Evolutionary conservation across 176 grass and related monocot genomes (phyloP), one percentile per base, ranked within the genome.

Genomic region (Cenchrus americanus): DNA sequence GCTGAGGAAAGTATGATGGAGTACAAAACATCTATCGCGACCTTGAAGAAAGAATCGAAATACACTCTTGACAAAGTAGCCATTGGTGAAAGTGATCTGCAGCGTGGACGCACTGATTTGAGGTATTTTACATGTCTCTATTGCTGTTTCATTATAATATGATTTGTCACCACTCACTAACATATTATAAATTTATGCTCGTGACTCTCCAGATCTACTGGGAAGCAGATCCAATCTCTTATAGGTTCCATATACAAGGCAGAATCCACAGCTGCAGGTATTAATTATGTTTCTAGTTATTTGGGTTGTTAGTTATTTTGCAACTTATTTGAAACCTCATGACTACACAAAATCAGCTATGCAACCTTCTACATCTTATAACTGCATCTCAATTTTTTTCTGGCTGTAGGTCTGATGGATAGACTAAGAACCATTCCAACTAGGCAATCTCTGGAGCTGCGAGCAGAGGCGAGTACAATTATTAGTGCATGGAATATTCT

Each of bases 181-280:
- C 32, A 37, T 83, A 21, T 15, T 73, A 15, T 71, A 55, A 77
- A 12, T 63, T 40, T 65, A 41, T 85, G 50, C 18, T 57, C 12
- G 34, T 71, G 69, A 17, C 40, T 75, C 82, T 82, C 52, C 66
- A 98, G 96, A 82, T 89, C 93, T 73, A 84, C 96, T 81, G 96
- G 96, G 80, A 88, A 90, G 52, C 90, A 98, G 81, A 94, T 98
- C 82, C 96, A 87, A 52, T 79, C 85, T 57, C 91, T 98, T 83
- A 73, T 90, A 78, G 80, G 92, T 44, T 95, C 93, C 74, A 94
- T 95, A 64, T 86, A 88, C 84, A 95, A 94, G 87, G 83, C 92
- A 62, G 96, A 95, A 90, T 90, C 96, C 15, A 86, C 91, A 73
- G 91, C 93, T 47, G 48, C 85, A 83, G 96, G 96, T 95, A 94